Evolutionary conservation across 352 stramenopile species (phyloP), one percentile per base, ranked within the genome.

Genomic region (Nothophytophthora sp.): DNA sequence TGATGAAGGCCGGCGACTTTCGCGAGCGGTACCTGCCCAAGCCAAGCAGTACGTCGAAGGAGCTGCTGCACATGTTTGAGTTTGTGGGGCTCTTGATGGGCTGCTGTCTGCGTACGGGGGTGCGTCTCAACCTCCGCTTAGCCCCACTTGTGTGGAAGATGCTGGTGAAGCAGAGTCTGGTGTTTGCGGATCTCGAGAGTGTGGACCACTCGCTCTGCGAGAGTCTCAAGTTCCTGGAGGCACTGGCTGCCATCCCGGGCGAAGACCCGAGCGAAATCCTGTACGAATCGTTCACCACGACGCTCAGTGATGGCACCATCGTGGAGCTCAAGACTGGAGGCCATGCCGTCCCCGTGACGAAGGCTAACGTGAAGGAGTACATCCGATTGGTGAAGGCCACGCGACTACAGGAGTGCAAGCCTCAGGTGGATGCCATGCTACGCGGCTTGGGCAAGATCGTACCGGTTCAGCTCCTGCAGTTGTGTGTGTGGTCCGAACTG

Each of bases 71-170:
- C 39, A 88, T 89, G 73, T 90, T 75, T 47, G 82, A 92, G 51
- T 90, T 88, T 55, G 78, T 90, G 5, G 82, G 82, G 4, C 48
- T 88, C 6, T 40, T 92, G 10, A 90, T 92, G 76, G 82, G 82
- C 7, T 90, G 82, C 51, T 90, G 80, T 25, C 53, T 92, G 2
- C 73, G 82, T n/a, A 92, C 82, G 5, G 82, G 82, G 0, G 82
- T 92, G 16, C 70, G 78, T 3, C 55, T 92, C 25, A 89, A 89
- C 23, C 60, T 92, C 33, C 78, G 78, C 18, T 40, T 92, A 22
- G 80, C 82, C 5, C 82, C 82, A 15, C 66, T 90, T 13, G 70
- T 90, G 28, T 92, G 82, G 82, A 92, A 92, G 48, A 73, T 88
- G 65, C 42, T 92, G 3, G 82, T 90, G 24, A 84, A 88, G 30